Base-by-base conservation (phyloP, 805 yeast species). In the Ogataea glucozyma region DNA sequence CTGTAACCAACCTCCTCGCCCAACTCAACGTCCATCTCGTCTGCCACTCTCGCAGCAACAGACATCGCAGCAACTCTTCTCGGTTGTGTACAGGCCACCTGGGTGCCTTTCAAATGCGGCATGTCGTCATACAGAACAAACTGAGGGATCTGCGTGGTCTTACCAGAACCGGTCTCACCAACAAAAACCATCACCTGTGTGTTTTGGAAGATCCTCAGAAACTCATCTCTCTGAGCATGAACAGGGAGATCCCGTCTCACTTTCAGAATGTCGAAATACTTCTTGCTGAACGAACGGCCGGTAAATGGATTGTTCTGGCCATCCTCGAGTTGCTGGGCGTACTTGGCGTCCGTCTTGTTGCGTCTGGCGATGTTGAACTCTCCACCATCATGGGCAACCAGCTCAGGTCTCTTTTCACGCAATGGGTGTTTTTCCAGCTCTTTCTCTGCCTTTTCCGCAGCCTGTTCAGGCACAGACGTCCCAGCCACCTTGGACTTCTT, bases 41-140 rank as follows among this genome's bases (percentile, higher is more conserved):
- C 95, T 3, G 98, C 96, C 40, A 91, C 99, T 72, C 99, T 85
- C 51, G 86, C 83, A 16, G 98, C 98, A 45, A 90, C 98, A 42
- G 96, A 86, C 97, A 90, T 91, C 13, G 99, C 98, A 14, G 99
- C 99, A 53, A 91, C 98, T 69, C 99, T 82, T 71, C 99, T 81
- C 13, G 99, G 99, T 66, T 78, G 91, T 0, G 98, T 90, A 80
- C 97, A 90, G 1, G 97, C 98, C 41, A 91, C 91, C 67, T 83
- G 91, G 12, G 81, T 81, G 4, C 91, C 90, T 40, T 70, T 69
- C 52, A 88, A 70, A 58, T 88, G 96, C 13, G 97, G 96, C 76
- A 91, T 77, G 55, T 90, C 98, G 62, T 93, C 97, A 57, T 79
- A 88, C 38, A 83, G 70, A 17, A 91, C 97, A 67, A 90, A 93